Evolutionary conservation across 176 grass and related monocot species (phyloP), one percentile per base, ranked within the genome.

Genomic region (Olyra latifolia): DNA sequence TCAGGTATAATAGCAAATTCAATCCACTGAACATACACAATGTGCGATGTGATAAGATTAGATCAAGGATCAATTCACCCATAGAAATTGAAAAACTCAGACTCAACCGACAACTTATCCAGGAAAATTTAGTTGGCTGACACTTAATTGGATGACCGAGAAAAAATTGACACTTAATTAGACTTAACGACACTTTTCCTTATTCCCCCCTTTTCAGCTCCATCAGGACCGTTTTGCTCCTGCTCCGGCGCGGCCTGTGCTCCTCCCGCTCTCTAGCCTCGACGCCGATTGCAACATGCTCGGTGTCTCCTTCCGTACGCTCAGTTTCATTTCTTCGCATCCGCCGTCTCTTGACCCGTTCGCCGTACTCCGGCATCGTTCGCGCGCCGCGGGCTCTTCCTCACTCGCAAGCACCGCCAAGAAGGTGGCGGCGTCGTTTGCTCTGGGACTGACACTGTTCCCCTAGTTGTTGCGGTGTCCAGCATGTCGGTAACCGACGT

Each of bases 271-370:
- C 32, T 90, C 88, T 42, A 71, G 90, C 67, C 86, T 91, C 64
- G 94, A 93, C 73, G 57, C 67, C 39, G 91, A 93, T 63, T 83
- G 80, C 67, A 97, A 93, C 86, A 25, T 45, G 45, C 74, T 93
- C 88, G 77, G 91, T 50, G 56, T 93, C 81, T 45, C 76, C 49
- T 91, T 93, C 80, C 88, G 88, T 69, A 89, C 88, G 17, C 74
- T 97, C 69, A 88, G 91, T 40, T 78, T 88, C 86, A 83, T 70
- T 83, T 82, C 88, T 19, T 71, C 48, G 27, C 82, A 61, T 29
- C 84, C 43, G 52, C 13, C 52, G 53, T 80, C 53, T 38, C 45
- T 85, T 50, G 83, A 91, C 44, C 75, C 82, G 12, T 54, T 83
- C 82, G 45, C 47, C 20, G 79, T 58, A 70, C 78, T 96, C 55